Conservation (phyloP, 257 asterid species). For the Plectranthus barbatus region DNA sequence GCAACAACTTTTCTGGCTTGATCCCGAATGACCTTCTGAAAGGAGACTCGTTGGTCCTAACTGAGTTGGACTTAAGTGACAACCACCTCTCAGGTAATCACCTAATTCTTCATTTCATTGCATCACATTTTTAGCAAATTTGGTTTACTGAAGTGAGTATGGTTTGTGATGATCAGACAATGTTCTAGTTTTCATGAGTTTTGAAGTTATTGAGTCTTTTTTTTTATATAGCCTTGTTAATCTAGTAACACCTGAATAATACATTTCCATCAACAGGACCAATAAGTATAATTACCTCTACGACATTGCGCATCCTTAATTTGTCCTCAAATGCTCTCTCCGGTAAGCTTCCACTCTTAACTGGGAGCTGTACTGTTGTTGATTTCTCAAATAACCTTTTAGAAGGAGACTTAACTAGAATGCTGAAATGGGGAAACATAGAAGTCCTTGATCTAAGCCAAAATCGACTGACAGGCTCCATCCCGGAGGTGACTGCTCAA, state of each 20-base stretch:
- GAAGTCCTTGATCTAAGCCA: conserved; percentile 80
- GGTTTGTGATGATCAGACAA: conserved; percentile 12
- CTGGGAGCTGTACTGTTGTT: conserved; percentile 65
- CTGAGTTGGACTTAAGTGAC: conserved; percentile 77
- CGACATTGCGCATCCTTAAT: conserved; percentile 58
- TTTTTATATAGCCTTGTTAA: not conserved
- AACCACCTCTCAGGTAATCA: conserved; percentile 77
- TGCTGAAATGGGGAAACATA: conserved; percentile 82
- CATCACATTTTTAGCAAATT: not conserved
- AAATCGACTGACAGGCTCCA: conserved; percentile 55
- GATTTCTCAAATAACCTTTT: conserved; percentile 77
- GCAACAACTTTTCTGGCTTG: conserved; percentile 62
- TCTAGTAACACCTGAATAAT: not conserved
- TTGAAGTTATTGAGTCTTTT: not conserved
- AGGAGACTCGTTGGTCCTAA: conserved; percentile 75
- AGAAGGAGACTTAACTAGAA: conserved; percentile 56
- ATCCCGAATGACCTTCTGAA: conserved; percentile 72
- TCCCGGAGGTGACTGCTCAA: conserved; percentile 73
- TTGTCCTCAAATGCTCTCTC: conserved; percentile 75
- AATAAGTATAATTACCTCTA: conserved; percentile 71
- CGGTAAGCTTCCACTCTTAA: conserved; percentile 75
- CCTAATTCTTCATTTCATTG: not conserved
- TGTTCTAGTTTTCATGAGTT: conserved; percentile 23
- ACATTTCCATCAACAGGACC: conserved; percentile 42
- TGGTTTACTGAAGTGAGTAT: not conserved